These are phyloP conservation scores for Stagonosporopsis rhizophila DNA, from an alignment of 2,329 filamentous ascomycete species.

Conservation along the genomic window DNA sequence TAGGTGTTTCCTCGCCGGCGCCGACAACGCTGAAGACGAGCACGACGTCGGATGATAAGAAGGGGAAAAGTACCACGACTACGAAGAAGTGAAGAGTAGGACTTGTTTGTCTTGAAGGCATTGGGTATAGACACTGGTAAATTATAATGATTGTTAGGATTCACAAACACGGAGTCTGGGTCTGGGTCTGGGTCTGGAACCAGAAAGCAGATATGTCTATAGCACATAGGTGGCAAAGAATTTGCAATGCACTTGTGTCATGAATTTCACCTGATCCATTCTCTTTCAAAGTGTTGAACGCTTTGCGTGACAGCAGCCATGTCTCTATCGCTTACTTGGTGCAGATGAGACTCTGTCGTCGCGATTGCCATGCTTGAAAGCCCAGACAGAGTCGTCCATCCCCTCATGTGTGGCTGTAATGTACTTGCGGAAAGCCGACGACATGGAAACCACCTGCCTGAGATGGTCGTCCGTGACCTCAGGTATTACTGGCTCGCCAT, in stretches of 20 bases:
- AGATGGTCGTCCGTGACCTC: neutral
- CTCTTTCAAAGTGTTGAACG: too few species aligned
- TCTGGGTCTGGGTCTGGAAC: neutral
- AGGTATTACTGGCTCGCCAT: neutral
- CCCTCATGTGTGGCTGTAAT: neutral
- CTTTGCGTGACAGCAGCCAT: too few species aligned
- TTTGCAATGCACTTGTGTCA: neutral
- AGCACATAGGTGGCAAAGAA: neutral
- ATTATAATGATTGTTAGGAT: neutral
- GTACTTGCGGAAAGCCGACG: neutral
- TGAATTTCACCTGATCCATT: too few species aligned
- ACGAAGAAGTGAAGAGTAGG: neutral
- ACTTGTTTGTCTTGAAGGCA: neutral
- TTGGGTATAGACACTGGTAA: neutral
- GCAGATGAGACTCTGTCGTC: neutral
- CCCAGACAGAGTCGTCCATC: neutral
- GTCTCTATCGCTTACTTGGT: neutral
- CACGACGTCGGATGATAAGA: neutral
- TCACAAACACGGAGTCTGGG: neutral
- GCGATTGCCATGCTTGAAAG: neutral
- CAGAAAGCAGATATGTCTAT: neutral
- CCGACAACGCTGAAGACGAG: slow-evolving; percentile 1
- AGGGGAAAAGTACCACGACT: neutral
- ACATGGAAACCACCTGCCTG: slow-evolving; percentile 1
- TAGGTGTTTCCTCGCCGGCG: neutral